Conservation (phyloP, 352 stramenopile genomes). For the Blastocystis sp. region DNA sequence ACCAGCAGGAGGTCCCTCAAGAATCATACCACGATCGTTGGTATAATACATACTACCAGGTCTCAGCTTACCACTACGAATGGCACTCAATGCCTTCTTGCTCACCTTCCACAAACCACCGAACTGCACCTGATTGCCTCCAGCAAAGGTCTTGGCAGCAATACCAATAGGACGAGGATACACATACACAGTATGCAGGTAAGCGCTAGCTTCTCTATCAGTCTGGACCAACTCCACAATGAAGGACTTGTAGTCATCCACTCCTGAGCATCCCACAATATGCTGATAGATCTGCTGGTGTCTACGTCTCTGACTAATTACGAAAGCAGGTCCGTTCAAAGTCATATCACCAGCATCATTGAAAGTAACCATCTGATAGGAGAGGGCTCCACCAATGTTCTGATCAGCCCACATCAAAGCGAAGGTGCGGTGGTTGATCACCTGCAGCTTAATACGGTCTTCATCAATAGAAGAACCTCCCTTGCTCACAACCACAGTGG, state of each 20-base stretch:
- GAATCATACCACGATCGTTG: slow-evolving; percentile 32
- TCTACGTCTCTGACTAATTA: not conserved
- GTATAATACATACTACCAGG: slow-evolving; percentile 45
- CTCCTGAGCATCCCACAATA: not conserved
- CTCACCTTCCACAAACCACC: slow-evolving; percentile 19
- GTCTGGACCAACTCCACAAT: slow-evolving; percentile 26
- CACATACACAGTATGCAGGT: slow-evolving; percentile 25
- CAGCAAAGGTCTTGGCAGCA: slow-evolving; percentile 29
- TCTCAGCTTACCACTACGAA: not conserved
- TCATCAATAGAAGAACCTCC: slow-evolving; percentile 17
- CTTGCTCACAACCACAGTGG: not conserved
- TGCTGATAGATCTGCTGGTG: not conserved
- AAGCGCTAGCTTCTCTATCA: not conserved
- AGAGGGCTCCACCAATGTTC: slow-evolving; percentile 14
- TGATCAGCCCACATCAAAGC: slow-evolving; percentile 6
- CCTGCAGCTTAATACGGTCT: not conserved
- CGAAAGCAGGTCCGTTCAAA: not conserved
- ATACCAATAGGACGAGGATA: slow-evolving; percentile 53
- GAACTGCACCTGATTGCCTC: slow-evolving; percentile 44
- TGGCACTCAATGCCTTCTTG: not conserved
- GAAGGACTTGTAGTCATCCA: slow-evolving; percentile 35
- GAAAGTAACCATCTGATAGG: slow-evolving; percentile 29
- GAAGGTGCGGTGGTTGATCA: slow-evolving; percentile 7
- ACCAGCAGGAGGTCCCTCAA: not conserved
- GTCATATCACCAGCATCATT: slow-evolving; percentile 13